Percentiles rank a stretch among this genome's conserved stretches.
Conservation (phyloP, 805 yeast species). For the Zygosaccharomyces bailii region DNA sequence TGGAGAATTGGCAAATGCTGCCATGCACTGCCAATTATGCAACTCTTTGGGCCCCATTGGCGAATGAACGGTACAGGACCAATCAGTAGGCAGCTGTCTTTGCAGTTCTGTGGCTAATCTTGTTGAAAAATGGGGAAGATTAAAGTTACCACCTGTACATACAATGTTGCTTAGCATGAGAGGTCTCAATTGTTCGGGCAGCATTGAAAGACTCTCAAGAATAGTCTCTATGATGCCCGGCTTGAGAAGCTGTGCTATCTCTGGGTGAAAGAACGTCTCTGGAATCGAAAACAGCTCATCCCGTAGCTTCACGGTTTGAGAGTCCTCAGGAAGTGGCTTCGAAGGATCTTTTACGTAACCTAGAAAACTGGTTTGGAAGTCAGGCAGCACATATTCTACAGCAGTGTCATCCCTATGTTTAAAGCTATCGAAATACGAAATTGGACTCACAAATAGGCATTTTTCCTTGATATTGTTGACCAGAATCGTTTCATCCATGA, state of each 20-base stretch:
- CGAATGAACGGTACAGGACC: slow-evolving; percentile 51
- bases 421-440: slow-evolving; percentile 40
- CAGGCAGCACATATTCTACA: slow-evolving; percentile 81
- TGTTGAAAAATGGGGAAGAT: slow-evolving; percentile 60
- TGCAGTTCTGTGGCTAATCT: slow-evolving; percentile 61
- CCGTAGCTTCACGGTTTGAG: slow-evolving; percentile 61
- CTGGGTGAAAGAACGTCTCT: slow-evolving; percentile 84
- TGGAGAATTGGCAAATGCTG: slow-evolving; percentile 40
- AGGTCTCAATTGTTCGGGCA: slow-evolving; percentile 74
- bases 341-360: slow-evolving; percentile 59
- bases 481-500: slow-evolving; percentile 82
- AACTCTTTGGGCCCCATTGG: slow-evolving; percentile 39
- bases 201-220: slow-evolving; percentile 60
- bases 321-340: slow-evolving; percentile 42
- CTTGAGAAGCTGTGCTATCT: slow-evolving; percentile 68
- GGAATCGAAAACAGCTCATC: slow-evolving; percentile 91
- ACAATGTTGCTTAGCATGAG: slow-evolving; percentile 74
- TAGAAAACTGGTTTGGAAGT: slow-evolving; percentile 70
- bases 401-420: slow-evolving; percentile 34
- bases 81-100: slow-evolving; percentile 66
- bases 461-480: slow-evolving; percentile 83
- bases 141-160: slow-evolving; percentile 78
- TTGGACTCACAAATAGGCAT: slow-evolving; percentile 44
- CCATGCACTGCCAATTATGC: slow-evolving; percentile 60
- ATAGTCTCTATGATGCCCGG: slow-evolving; percentile 74